Evolutionary conservation across 129 eudicot genomes (phyloP).

Genomic region (Glebionis coronaria): DNA sequence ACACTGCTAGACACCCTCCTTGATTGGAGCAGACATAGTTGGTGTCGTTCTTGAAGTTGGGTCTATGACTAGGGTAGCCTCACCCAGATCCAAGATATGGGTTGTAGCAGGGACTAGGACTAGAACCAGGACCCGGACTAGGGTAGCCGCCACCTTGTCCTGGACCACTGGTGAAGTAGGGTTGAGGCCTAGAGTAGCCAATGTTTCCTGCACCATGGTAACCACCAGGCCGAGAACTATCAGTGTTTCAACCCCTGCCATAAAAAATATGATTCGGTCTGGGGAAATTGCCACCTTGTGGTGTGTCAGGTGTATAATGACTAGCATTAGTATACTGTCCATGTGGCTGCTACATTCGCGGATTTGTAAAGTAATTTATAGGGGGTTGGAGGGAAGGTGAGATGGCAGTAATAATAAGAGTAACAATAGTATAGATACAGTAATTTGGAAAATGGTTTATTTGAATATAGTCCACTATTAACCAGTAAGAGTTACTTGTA

Average conservation of each 20-base stretch:
- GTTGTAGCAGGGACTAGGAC: conserved; percentile 20
- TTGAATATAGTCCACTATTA: too few species aligned
- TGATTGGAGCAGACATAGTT: conserved; percentile 21
- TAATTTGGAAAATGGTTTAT: too few species aligned
- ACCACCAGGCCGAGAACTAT: conserved; percentile 24
- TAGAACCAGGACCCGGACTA: conserved; percentile 11
- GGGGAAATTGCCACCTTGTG: conserved; percentile 36
- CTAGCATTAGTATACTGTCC: conserved; percentile 36
- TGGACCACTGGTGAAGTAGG: conserved; percentile 29
- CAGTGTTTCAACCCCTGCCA: conserved; percentile 31
- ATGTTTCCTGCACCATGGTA: conserved; percentile 23
- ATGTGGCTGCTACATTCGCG: conserved; percentile 39
- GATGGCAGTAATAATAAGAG: too few species aligned
- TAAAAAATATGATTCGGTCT: conserved; percentile 30
- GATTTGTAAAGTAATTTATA: conserved; percentile 32
- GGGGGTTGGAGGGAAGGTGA: conserved; percentile 40
- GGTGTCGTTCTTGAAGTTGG: conserved; percentile 35
- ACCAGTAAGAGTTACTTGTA: too few species aligned
- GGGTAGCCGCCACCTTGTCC: conserved; percentile 27
- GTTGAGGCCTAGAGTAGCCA: conserved; percentile 26
- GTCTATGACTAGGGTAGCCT: conserved; percentile 32
- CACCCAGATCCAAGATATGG: conserved; percentile 26
- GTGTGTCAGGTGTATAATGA: conserved; percentile 38
- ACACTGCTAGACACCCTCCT: too few species aligned
- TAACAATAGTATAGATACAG: too few species aligned